Base-by-base conservation (phyloP, 2,329 filamentous ascomycete genomes). In the Arthrobotrys conoides region DNA sequence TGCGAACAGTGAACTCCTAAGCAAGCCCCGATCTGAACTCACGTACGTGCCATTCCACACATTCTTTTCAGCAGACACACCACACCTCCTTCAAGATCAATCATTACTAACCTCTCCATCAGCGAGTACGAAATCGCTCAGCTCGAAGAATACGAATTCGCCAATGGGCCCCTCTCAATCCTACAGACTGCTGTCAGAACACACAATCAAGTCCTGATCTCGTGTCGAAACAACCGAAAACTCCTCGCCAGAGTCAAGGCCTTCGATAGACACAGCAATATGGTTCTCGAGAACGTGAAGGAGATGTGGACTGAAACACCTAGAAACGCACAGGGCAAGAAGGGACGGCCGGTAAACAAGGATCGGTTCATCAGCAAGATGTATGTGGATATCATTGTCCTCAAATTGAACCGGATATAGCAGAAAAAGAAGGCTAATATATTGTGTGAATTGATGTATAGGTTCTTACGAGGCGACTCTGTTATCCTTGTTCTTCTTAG, bases 231-330 rank as follows among this genome's bases (percentile, higher is more conserved):
- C 89, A 98, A 98, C 88, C 92, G 95, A 86, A 99, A 99, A 88
- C 89, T 99, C 59, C 91, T 99, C 70, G 96, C 95, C 65, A 92
- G 96, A 81, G 95, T 99, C 83, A 99, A 99, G 88, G 96, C 96
- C 5, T 99, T 99, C 85, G 96, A 99, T 86, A 89, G 96, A 79
- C 96, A 99, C 86, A 98, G 94, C 89, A 99, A 99, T 87, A 98
- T 99, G 96, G 93, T 97, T 2, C 88, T 97, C 59, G 94, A 97
- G 87, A 97, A 97, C 82, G 94, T 96, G 51, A 96, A 96, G 88
- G 96, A 99, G 87, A 98, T 99, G 95, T 99, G 96, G 96, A 97
- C 94, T 9, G 96, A 99, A 87, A 96, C 92, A 71, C 94, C 95
- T 61, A 88, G 90, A 79, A 88, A 93, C 83, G 90, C 92, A 22